These are phyloP conservation scores for Didymella exigua DNA, from an alignment of 2,329 filamentous ascomycete species.

Conservation along the genomic window DNA sequence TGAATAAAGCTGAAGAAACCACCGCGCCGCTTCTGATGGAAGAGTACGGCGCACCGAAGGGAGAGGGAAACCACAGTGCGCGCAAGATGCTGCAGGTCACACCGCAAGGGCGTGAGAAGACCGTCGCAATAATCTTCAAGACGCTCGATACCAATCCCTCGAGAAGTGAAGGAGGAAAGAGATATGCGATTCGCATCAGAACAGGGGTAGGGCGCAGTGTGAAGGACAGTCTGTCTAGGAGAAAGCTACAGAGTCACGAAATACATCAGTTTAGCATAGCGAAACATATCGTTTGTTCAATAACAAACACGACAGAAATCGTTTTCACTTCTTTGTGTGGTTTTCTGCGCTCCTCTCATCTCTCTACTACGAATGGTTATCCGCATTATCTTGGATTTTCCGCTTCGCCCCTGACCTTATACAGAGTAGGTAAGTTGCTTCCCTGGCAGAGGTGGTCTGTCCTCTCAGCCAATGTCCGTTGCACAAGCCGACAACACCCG, in stretches of 20 bases:
- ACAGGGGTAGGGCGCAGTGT: background rate
- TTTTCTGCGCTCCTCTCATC: background rate
- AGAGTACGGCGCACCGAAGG: conserved; percentile 1
- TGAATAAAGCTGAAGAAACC: conserved; percentile 7
- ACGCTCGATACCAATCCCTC: conserved; percentile 11
- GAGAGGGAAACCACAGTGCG: conserved; percentile 4
- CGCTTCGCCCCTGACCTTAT: background rate
- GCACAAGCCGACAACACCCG: conserved; percentile 13
- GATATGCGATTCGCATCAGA: conserved; percentile 3
- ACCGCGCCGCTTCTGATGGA: background rate
- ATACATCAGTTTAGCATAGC: background rate
- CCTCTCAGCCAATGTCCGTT: background rate
- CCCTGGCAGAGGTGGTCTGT: conserved; percentile 11
- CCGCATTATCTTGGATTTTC: background rate
- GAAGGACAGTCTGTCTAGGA: conserved; percentile 4
- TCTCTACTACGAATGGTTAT: too few species aligned
- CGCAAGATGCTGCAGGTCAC: conserved; percentile 20
- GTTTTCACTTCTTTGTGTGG: background rate
- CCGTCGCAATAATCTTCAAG: background rate
- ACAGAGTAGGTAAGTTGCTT: background rate
- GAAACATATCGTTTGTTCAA: conserved; percentile 1
- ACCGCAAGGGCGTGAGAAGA: conserved; percentile 16
- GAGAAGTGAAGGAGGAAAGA: conserved; percentile 15
- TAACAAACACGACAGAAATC: too few species aligned
- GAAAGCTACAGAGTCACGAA: conserved; percentile 14